Conservation (phyloP, 1,284 basidiomycete species). For the Cerrena zonata region DNA sequence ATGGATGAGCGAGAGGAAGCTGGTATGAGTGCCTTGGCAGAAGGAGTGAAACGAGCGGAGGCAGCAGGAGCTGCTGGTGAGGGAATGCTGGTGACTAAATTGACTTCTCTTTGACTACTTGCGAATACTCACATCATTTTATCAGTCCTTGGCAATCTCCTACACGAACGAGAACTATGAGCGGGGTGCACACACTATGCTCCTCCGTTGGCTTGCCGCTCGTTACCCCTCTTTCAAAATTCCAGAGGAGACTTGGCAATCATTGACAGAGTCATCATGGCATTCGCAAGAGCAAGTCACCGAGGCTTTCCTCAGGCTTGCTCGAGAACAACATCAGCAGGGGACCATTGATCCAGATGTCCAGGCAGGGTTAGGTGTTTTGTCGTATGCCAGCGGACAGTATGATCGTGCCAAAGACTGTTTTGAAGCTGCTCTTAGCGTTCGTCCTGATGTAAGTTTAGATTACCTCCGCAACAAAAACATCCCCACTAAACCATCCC, state of each 20-base stretch:
- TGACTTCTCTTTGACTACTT: conserved; percentile 4
- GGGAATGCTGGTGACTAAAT: conserved; percentile 71
- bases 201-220: conserved; percentile 81
- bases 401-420: conserved; percentile 85
- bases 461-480: background rate
- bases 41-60: conserved; percentile 63
- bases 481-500: background rate
- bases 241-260: conserved; percentile 51
- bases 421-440: conserved; percentile 79
- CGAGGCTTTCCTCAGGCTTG: conserved; percentile 80
- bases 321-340: conserved; percentile 68
- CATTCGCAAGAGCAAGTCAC: conserved; percentile 78
- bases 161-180: conserved; percentile 97
- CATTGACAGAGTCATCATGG: conserved; percentile 73
- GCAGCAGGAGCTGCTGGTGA: conserved; percentile 60
- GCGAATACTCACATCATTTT: conserved; percentile 1
- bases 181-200: conserved; percentile 79
- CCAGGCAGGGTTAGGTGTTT: conserved; percentile 87
- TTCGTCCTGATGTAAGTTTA: conserved; percentile 58
- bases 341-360: conserved; percentile 85
- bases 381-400: conserved; percentile 83
- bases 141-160: conserved; percentile 87
- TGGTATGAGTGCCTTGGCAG: conserved; percentile 68
- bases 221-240: conserved; percentile 68
- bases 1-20: conserved; percentile 92